These are phyloP conservation scores for Curvularia spicifera DNA, from an alignment of 2,329 filamentous ascomycete species.

Conservation along the genomic window DNA sequence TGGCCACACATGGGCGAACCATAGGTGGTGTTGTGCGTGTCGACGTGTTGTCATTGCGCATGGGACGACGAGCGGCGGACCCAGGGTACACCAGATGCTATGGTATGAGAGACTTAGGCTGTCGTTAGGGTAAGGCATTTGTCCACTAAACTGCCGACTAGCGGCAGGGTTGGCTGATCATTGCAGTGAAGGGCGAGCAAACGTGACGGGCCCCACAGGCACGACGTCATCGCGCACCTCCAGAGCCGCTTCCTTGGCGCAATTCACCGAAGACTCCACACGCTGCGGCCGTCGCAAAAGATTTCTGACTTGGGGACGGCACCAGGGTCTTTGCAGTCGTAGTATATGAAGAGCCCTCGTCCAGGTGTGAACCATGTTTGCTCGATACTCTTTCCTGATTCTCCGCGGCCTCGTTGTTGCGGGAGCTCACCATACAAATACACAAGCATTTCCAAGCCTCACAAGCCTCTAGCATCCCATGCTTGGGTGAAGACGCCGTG, in stretches of 20 bases:
- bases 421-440: constrained; percentile 17
- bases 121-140: background rate
- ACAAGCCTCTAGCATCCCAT: constrained; percentile 31
- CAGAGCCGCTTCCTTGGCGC: constrained; percentile 15
- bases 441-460: constrained; percentile 38
- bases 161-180: constrained; percentile 17
- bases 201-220: constrained; percentile 10
- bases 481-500: constrained; percentile 30
- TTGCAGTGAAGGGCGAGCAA: constrained; percentile 15
- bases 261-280: constrained; percentile 15
- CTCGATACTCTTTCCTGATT: constrained; percentile 4
- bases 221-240: constrained; percentile 25
- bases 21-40: background rate
- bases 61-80: background rate
- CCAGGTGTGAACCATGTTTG: background rate
- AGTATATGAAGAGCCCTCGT: constrained; percentile 9
- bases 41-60: constrained; percentile 9
- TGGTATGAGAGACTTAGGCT: background rate
- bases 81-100: constrained; percentile 2
- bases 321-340: constrained; percentile 1
- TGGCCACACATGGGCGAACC: background rate
- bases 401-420: constrained; percentile 9
- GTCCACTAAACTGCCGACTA: constrained; percentile 5
- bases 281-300: constrained; percentile 9
- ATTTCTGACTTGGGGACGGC: constrained; percentile 10